A percentile compares a stretch with the other conserved stretches of the same genome.
phyloP scores from a whole-genome alignment of 2,329 filamentous ascomycete genomes.

The Penicillium griseofulvum region DNA sequence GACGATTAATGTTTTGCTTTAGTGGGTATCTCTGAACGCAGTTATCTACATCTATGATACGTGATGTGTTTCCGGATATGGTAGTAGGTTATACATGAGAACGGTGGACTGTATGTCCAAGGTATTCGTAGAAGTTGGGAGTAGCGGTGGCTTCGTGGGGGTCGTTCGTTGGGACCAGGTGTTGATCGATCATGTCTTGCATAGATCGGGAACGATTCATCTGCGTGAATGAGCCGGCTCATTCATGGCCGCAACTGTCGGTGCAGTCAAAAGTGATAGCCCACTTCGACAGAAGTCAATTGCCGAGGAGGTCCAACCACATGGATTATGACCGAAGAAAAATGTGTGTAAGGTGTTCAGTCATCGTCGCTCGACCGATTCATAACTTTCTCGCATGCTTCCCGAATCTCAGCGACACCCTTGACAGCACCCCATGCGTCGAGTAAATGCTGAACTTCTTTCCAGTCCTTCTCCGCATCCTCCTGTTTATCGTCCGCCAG shows the following conservation, averaged over 20 bases:
- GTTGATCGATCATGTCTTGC: not conserved
- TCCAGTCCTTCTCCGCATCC: constrained; percentile 45
- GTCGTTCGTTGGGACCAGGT: not conserved
- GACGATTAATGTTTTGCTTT: constrained; percentile 5
- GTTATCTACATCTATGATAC: constrained; percentile 1
- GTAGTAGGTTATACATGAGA: not conserved
- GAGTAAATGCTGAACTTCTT: constrained; percentile 38
- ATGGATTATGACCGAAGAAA: not conserved
- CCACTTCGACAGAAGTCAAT: not conserved
- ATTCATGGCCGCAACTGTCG: not conserved
- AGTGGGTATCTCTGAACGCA: constrained; percentile 13
- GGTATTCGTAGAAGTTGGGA: not conserved
- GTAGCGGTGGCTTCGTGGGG: not conserved
- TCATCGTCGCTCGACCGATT: constrained; percentile 20
- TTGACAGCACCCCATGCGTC: constrained; percentile 44
- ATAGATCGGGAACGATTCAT: not conserved
- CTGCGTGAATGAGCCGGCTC: not conserved
- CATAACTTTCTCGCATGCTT: constrained; percentile 43
- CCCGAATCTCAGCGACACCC: constrained; percentile 42
- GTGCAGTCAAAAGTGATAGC: not conserved
- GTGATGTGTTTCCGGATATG: not conserved
- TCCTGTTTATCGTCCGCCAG: constrained; percentile 39
- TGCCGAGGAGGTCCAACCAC: not conserved
- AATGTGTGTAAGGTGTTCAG: constrained; percentile 19
- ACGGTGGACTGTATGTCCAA: not conserved